Evolutionary conservation across 106 monocot genomes (phyloP).

Genomic region (Allium cepa): DNA sequence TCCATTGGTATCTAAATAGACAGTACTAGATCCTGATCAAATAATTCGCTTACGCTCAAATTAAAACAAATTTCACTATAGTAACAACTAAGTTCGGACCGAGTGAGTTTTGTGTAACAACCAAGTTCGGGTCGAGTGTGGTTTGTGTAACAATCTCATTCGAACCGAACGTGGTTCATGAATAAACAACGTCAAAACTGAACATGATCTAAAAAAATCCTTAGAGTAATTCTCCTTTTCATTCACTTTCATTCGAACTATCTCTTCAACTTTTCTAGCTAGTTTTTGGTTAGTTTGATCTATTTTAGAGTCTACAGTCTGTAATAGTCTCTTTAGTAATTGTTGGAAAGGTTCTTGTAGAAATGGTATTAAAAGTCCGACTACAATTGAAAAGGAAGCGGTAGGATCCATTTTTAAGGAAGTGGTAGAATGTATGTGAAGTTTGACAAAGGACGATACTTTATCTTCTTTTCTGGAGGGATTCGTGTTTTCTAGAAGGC

Average conservation of each 20-base stretch:
- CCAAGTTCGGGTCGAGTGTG: no score
- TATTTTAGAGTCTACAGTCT: constrained; percentile 38
- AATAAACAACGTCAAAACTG: no score
- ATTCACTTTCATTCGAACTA: constrained; percentile 17
- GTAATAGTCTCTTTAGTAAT: constrained; percentile 38
- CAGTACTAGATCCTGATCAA: no score
- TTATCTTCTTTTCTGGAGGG: constrained; percentile 5
- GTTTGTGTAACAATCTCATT: no score
- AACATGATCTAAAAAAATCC: no score
- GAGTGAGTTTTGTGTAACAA: no score
- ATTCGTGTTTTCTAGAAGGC: constrained; percentile 16
- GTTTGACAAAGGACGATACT: constrained; percentile 35
- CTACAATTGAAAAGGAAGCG: constrained; percentile 46
- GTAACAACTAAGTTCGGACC: no score
- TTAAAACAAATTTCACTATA: no score
- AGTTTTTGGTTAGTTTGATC: constrained; percentile 34
- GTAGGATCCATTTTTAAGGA: constrained; percentile 72
- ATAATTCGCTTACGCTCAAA: no score
- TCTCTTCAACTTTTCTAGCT: constrained; percentile 21
- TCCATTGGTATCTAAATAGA: no score
- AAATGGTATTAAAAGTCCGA: constrained; percentile 41
- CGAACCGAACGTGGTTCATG: no score
- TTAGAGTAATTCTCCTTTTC: constrained; percentile 25
- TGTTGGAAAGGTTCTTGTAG: constrained; percentile 48
- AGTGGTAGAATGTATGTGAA: constrained; percentile 42